These are phyloP conservation scores for Ophiostoma quercus DNA, from an alignment of 2,329 filamentous ascomycete genomes.

Conservation along the genomic window DNA sequence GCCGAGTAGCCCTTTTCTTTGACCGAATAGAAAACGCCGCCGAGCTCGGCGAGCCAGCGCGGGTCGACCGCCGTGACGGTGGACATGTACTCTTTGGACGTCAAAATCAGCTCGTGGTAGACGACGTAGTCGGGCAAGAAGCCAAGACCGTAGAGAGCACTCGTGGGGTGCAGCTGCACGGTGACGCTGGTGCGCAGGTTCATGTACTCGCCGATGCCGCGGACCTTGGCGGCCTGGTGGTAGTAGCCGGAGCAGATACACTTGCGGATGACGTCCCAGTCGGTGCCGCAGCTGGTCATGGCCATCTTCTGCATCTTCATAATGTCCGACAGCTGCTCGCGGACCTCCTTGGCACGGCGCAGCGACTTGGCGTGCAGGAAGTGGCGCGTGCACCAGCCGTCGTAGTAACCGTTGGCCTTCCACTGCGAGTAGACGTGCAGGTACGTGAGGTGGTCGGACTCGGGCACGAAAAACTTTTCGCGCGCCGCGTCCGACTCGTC, in stretches of 20 bases:
- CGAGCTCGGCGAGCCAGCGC: slow-evolving; percentile 93
- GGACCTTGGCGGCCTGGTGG: slow-evolving; percentile 92
- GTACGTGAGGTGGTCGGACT: slow-evolving; percentile 93
- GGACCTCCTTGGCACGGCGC: slow-evolving; percentile 84
- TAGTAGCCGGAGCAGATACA: slow-evolving; percentile 98
- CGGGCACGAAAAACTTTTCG: slow-evolving; percentile 97
- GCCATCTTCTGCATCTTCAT: slow-evolving; percentile 91
- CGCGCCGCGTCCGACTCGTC: slow-evolving; percentile 93
- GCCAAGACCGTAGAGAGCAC: slow-evolving; percentile 83
- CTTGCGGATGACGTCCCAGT: slow-evolving; percentile 92
- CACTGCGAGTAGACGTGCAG: slow-evolving; percentile 95
- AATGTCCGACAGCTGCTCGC: slow-evolving; percentile 89
- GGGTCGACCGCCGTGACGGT: slow-evolving; percentile 95
- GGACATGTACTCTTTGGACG: slow-evolving; percentile 95
- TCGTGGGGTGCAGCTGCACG: slow-evolving; percentile 90
- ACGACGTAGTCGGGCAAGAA: slow-evolving; percentile 96
- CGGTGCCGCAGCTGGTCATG: slow-evolving; percentile 82
- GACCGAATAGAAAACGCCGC: slow-evolving; percentile 93
- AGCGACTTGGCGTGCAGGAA: slow-evolving; percentile 95
- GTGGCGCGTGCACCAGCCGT: slow-evolving; percentile 88
- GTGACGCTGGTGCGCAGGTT: slow-evolving; percentile 92
- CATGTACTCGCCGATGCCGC: slow-evolving; percentile 95
- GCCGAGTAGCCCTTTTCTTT: slow-evolving; percentile 96
- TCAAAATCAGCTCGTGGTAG: slow-evolving; percentile 96
- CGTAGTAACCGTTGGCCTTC: slow-evolving; percentile 83